phyloP scores from a whole-genome alignment of 2,329 filamentous ascomycete genomes.

The Aspergillus proliferans region DNA sequence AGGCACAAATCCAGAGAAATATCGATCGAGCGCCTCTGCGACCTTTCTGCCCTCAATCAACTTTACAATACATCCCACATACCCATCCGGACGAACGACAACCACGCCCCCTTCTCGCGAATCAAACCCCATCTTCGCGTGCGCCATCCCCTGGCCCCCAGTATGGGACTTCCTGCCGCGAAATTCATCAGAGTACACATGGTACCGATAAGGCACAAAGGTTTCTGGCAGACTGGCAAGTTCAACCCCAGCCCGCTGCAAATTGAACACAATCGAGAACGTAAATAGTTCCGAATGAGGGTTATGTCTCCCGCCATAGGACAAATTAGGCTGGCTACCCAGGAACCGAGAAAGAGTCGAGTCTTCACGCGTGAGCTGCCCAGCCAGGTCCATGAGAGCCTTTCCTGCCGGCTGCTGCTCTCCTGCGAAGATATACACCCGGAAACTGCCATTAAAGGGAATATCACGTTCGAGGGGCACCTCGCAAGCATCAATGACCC shows the following conservation, averaged over 20 bases:
- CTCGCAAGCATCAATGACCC: neutral
- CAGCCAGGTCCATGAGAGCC: neutral
- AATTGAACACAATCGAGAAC: neutral
- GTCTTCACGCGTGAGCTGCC: neutral
- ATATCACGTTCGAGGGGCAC: neutral
- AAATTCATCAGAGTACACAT: neutral
- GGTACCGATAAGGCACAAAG: neutral
- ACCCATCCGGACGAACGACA: neutral
- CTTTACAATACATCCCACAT: neutral
- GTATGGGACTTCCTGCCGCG: neutral
- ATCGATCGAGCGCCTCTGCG: neutral
- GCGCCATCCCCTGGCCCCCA: neutral
- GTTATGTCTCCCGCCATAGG: neutral
- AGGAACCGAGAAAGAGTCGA: neutral
- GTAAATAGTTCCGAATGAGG: neutral
- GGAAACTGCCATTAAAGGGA: neutral
- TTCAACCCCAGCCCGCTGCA: neutral
- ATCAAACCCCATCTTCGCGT: neutral
- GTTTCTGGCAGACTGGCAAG: neutral
- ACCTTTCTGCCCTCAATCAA: neutral
- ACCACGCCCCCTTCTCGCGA: neutral
- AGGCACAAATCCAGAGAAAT: neutral
- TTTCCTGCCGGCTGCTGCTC: neutral
- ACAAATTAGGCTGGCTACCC: neutral
- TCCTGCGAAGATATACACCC: neutral